These are phyloP conservation scores for Tylopilus vinaceipallidus DNA, from an alignment of 768 basidiomycete species.

Conservation along the genomic window DNA sequence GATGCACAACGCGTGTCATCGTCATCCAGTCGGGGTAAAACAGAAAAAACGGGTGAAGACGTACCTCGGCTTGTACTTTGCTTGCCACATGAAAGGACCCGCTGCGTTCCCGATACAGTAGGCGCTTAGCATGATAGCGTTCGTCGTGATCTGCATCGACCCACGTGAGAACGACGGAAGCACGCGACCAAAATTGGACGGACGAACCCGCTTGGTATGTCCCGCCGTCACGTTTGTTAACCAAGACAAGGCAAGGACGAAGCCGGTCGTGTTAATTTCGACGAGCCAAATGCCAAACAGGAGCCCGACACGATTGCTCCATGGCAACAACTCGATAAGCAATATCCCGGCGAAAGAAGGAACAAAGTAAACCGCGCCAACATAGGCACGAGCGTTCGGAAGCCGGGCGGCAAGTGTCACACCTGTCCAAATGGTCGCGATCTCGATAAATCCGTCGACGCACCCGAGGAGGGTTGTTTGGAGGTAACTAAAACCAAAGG, in stretches of 20 bases:
- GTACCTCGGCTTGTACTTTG: constrained; percentile 62
- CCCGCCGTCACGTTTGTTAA: constrained; percentile 63
- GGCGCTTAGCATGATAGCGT: constrained; percentile 71
- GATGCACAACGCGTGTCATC: too few relatives aligned
- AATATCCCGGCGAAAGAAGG: constrained; percentile 65
- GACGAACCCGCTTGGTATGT: constrained; percentile 68
- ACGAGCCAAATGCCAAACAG: constrained; percentile 42
- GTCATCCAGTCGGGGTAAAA: background rate
- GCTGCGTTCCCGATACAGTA: constrained; percentile 68
- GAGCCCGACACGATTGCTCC: constrained; percentile 62
- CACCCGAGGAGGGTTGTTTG: constrained; percentile 71
- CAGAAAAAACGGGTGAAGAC: constrained; percentile 1
- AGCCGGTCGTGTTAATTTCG: constrained; percentile 56
- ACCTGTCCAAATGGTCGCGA: constrained; percentile 68
- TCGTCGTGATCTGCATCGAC: constrained; percentile 34
- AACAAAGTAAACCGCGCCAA: constrained; percentile 57
- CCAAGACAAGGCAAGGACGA: constrained; percentile 64
- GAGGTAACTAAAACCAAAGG: constrained; percentile 61
- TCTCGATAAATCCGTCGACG: constrained; percentile 63
- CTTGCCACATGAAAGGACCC: constrained; percentile 79
- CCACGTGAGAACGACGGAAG: background rate
- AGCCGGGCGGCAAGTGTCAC: constrained; percentile 56
- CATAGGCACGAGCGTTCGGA: constrained; percentile 60
- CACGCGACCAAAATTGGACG: constrained; percentile 2
- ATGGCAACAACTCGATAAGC: constrained; percentile 63